Conservation (phyloP, 2,329 filamentous ascomycete genomes). For the Parasarocladium wereldwijsianum region DNA sequence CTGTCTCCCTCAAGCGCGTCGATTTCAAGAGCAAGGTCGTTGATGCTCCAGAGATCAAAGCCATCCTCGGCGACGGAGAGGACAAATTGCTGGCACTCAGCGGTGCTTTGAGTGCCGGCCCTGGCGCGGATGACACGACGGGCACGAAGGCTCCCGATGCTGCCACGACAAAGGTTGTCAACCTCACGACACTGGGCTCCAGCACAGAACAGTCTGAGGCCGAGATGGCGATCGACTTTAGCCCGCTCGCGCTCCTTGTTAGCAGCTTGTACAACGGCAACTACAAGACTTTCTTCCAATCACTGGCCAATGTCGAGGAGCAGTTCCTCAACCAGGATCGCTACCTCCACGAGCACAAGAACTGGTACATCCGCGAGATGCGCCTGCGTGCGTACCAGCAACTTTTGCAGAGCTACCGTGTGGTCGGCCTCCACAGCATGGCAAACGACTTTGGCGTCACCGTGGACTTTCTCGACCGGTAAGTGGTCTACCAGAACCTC, state of each 20-base stretch:
- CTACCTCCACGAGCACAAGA: conserved; percentile 88
- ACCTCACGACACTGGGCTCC: conserved; percentile 70
- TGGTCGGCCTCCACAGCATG: conserved; percentile 96
- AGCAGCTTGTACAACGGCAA: conserved; percentile 85
- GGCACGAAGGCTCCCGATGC: conserved; percentile 36
- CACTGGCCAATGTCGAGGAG: conserved; percentile 80
- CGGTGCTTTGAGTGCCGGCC: conserved; percentile 68
- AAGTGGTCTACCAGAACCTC: too few relatives aligned
- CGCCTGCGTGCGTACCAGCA: conserved; percentile 91
- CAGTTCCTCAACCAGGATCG: conserved; percentile 88
- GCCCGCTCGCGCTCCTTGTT: conserved; percentile 73
- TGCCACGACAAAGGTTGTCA: conserved; percentile 51
- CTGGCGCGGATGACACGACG: conserved; percentile 67
- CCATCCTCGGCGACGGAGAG: conserved; percentile 79
- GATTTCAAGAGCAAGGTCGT: conserved; percentile 99
- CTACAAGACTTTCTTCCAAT: conserved; percentile 87
- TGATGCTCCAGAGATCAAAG: conserved; percentile 95
- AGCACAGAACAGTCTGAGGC: conserved; percentile 59
- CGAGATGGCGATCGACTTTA: conserved; percentile 78
- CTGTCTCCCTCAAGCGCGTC: conserved; percentile 85
- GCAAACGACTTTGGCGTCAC: conserved; percentile 93
- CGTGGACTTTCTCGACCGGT: conserved; percentile 92
- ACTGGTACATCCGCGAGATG: conserved; percentile 98
- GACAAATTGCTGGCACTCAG: conserved; percentile 75
- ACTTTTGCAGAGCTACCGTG: conserved; percentile 89